Evolutionary conservation across 805 yeast genomes (phyloP), one percentile per base, ranked within the genome.

Genomic region (Lipomyces chichibuensis): DNA sequence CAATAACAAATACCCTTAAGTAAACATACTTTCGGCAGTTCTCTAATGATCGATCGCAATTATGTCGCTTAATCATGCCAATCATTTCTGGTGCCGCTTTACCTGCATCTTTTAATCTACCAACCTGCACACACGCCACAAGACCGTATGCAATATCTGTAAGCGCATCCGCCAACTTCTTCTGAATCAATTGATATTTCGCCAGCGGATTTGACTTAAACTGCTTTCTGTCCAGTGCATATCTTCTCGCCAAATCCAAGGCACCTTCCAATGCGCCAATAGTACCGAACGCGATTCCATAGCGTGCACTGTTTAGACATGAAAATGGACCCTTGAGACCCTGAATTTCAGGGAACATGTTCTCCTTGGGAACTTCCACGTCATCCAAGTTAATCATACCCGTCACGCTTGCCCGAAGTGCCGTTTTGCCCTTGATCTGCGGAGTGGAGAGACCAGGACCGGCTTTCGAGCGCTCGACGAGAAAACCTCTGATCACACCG

Each of bases 291-390:
- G 82, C 78, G 60, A 80, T 80, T 9, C 83, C 83, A 57, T 74
- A 78, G 23, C 83, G 76, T 13, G 83, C 83, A 60, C 78, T 76
- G 72, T 80, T 80, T 39, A 80, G 74, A 59, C 83, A 80, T 3
- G 83, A 74, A 72, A 80, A 80, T 7, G 83, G 83, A n/a, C 83
- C 83, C 74, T 79, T 80, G 57, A 80, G 76, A 3, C 83, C 83
- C 53, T 72, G 72, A 43, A 77, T 72, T n/a, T 71, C 74, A 2
- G 79, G 80, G 64, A 81, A 75, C 74, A 80, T 57, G 71, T 81
- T 78, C 71, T 80, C 83, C 60, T 72, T 77, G 27, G 83, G 81
- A 14, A 81, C 82, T 67, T 81, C 83, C 20, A 79, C 82, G 43
- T 78, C 79, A 66, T 80, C 83, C 78, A 80, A 76, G 59, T 74